phyloP scores from a whole-genome alignment of 176 grass and related monocot species.

The Juncus inflexus region DNA sequence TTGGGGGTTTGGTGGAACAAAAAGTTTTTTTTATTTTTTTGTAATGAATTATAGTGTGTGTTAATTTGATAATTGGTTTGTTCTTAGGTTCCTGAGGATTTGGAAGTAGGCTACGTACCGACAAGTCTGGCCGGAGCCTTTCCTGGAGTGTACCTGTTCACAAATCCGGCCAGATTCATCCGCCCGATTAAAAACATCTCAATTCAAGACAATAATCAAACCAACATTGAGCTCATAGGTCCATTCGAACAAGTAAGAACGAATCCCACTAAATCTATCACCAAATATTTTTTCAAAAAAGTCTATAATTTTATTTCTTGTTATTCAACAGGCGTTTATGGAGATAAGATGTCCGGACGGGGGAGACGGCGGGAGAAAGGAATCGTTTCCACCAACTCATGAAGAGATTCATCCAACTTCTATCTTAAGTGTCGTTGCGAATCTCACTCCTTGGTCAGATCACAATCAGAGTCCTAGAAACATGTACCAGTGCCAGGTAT shows the following conservation, averaged over 20 bases:
- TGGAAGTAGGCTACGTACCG: conserved; percentile 93
- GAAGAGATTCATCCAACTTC: conserved; percentile 97
- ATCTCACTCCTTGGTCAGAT: conserved; percentile 95
- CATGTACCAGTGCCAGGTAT: conserved; percentile 99
- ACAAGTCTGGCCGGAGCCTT: conserved; percentile 77
- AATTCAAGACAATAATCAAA: conserved; percentile 31
- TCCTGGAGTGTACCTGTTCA: conserved; percentile 91
- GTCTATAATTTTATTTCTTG: conserved; percentile 22
- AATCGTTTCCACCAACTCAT: conserved; percentile 70
- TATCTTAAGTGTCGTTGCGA: conserved; percentile 94
- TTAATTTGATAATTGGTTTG: conserved; percentile 1
- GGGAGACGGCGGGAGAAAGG: conserved; percentile 69
- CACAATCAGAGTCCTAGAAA: conserved; percentile 97
- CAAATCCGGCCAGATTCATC: conserved; percentile 78
- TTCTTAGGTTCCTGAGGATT: conserved; percentile 71
- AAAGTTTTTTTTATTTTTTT: neutral
- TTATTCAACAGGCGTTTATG: conserved; percentile 79
- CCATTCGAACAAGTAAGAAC: conserved; percentile 83
- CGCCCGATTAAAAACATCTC: conserved; percentile 70
- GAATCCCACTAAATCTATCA: neutral
- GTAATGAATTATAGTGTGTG: neutral
- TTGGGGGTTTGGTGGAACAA: conserved; percentile 34
- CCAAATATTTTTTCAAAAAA: neutral
- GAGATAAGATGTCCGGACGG: conserved; percentile 94
- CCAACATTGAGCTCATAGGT: conserved; percentile 86